Evolutionary conservation across 768 basidiomycete species (phyloP), one percentile per base, ranked within the genome.

Genomic region (Boletellus sp.): DNA sequence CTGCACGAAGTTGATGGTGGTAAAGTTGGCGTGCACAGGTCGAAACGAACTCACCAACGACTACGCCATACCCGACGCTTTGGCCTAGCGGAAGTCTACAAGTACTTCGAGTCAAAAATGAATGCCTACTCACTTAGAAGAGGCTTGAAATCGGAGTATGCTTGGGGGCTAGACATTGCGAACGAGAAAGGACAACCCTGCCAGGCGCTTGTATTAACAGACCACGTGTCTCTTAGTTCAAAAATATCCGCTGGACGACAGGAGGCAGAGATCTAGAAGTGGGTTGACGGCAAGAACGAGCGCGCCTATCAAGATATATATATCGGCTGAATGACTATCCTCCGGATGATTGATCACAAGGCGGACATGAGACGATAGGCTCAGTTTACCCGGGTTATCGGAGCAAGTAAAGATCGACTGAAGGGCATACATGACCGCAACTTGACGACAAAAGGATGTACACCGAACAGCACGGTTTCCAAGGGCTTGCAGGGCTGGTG

Each of bases 61-160:
- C 74, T 8, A 77, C 74, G 11, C 76, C 74, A 71, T 76, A 78
- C 19, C 75, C 76, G 10, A 77, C 74, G 50, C 75, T 72, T 57
- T 75, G 66, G 20, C 56, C 76, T 75, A n/a, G 46, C 4, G n/a
- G 9, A 28, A 28, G 28, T 7, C 28, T 11, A 28, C 28, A 28
- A 28, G 28, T 7, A 28, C 7, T 28, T 28, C 3, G 11, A 11
- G 11, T 28, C 28, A 28, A 28, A 16, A n/a, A 34, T 23, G 36
- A 17, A 13, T 23, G 16, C 1, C 20, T 13, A 58, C 67, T 16
- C 47, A 75, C 73, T 45, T 4, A 75, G 64, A 20, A 74, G 55
- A 37, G 74, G 74, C 47, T 65, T 72, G 59, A 75, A 75, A 39
- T 71, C 72, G 28, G 71, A 67, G 17, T 62, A 64, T 8, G 35